Conservation (phyloP, 164 flowering plant genomes). For the Echeveria elegans region DNA sequence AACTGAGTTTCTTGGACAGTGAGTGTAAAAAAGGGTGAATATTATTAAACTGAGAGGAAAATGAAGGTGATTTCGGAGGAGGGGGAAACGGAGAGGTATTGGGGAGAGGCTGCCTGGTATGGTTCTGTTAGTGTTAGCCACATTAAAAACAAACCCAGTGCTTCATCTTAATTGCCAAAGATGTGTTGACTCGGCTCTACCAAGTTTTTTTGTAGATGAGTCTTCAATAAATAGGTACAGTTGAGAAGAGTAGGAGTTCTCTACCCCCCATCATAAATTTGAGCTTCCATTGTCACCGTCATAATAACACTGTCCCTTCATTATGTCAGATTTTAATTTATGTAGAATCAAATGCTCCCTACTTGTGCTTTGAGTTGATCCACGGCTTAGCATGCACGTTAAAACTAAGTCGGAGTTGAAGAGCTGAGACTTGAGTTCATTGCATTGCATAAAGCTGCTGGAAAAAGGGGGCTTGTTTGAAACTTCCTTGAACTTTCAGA, state of each 20-base stretch:
- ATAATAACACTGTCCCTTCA: neutral
- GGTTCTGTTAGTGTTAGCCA: neutral
- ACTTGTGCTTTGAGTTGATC: neutral
- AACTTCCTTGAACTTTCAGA: neutral
- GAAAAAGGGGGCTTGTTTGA: neutral
- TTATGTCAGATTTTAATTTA: neutral
- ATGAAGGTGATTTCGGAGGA: neutral
- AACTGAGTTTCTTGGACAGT: neutral
- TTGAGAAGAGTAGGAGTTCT: neutral
- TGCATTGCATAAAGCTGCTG: neutral
- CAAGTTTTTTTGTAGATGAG: neutral
- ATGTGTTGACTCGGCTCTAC: constrained; percentile 1
- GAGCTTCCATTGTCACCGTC: neutral
- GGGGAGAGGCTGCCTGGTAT: neutral
- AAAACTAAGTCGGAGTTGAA: neutral
- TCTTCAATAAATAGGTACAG: constrained; percentile 1
- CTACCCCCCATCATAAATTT: neutral
- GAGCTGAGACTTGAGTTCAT: neutral
- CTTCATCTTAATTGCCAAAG: constrained; percentile 4
- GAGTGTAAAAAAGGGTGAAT: neutral
- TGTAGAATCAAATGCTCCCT: neutral
- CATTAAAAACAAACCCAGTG: neutral
- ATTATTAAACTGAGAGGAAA: neutral
- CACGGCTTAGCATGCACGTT: neutral
- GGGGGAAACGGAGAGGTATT: neutral